Base-by-base conservation (phyloP, 2,329 filamentous ascomycete species). In the Pyrenophora tritici-repentis region DNA sequence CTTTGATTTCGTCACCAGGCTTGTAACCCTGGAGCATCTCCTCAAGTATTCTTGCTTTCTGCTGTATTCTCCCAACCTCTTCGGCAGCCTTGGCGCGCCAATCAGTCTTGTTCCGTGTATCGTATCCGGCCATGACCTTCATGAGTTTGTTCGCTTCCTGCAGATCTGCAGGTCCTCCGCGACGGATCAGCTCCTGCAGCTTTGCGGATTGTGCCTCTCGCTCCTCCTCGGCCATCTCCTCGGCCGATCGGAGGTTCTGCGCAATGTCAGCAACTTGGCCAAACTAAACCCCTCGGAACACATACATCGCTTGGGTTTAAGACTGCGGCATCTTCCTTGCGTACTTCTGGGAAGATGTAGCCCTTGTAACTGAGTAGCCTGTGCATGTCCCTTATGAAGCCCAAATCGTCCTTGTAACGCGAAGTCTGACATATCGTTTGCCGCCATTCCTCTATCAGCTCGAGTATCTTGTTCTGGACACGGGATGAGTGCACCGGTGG, bases 181-280 rank as follows among this genome's bases (percentile, higher is more conserved):
- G 83, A 54, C 94, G 87, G 70, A 99, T 97, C 45, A 99, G 81
- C 76, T 99, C 94, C 71, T 99, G 94, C 14, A 99, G 82, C 75
- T 99, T 99, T n/a, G 94, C 94, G 2, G 91, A 96, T 71, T 99
- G 94, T 2, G 93, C 93, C 64, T 93, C 91, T 50, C 85, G 85
- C 72, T 99, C 94, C 75, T 99, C 94, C 67, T 95, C 91, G 70
- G 99, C 94, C 92, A 99, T 97, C 71, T 99, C 94, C 68, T 99
- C 94, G 18, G 90, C 91, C 0, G 93, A 97, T 76, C 95, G 91
- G 37, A 99, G 83, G 67, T 94, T 96, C 91, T 96, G 70, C 33
- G 20, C 33, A 46, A 42, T 38, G 47, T 62, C 50, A 73, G 67
- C 56, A 55, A 40, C 14, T 22, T 37, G 29, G 32, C 7, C 10